phyloP scores from a whole-genome alignment of 2,329 filamentous ascomycete genomes.

The Neonectria coccinea region DNA sequence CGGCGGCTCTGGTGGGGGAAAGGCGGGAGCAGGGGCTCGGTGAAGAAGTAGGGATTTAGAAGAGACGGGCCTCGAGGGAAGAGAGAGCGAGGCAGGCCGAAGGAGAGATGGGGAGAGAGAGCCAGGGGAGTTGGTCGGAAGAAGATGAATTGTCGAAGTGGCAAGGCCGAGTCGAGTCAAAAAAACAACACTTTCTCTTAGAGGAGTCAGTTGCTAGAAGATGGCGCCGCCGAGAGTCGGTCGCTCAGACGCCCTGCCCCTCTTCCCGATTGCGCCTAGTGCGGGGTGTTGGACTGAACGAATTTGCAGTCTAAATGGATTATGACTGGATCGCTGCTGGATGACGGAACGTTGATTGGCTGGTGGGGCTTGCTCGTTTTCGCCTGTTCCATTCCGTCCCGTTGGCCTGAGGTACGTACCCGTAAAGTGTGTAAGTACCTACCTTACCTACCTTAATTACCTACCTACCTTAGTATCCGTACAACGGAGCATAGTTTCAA shows the following conservation, averaged over 20 bases:
- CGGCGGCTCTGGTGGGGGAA: conserved; percentile 12
- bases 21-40: conserved; percentile 11
- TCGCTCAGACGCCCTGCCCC: conserved; percentile 33
- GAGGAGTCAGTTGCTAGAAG: conserved; percentile 14
- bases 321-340: neutral
- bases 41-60: neutral
- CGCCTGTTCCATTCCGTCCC: neutral
- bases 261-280: conserved; percentile 45
- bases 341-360: conserved; percentile 5
- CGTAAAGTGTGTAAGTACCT: no score
- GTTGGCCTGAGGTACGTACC: neutral
- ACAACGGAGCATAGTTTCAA: neutral
- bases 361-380: neutral
- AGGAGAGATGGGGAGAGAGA: neutral
- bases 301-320: conserved; percentile 5
- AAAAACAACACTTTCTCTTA: conserved; percentile 14
- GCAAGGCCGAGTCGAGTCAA: conserved; percentile 3
- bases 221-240: conserved; percentile 35
- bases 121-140: neutral
- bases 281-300: conserved; percentile 40
- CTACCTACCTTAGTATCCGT: no score
- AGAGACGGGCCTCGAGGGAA: conserved; percentile 3
- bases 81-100: conserved; percentile 1
- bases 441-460: no score
- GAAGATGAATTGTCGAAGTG: conserved; percentile 7